Base-by-base conservation (phyloP, 2,329 filamentous ascomycete species). In the Pleurostoma richardsiae region DNA sequence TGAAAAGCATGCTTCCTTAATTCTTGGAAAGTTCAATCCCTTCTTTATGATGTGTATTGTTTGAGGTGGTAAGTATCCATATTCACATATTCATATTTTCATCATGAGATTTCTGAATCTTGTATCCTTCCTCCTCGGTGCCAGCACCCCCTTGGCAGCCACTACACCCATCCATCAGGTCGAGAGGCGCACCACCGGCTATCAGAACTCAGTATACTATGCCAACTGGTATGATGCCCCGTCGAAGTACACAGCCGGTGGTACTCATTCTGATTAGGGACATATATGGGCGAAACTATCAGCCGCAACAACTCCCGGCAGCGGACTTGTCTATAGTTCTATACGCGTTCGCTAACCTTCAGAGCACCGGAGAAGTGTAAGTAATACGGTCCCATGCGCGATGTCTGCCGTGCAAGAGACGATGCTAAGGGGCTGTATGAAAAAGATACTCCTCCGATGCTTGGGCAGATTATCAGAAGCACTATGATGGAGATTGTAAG, bases 281-380 rank as follows among this genome's bases (percentile, higher is more conserved):
- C 39, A 87, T 89, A 43, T 94, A 95, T 59, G 83, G 70, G 28
- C 78, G 88, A 46, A 80, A 87, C 52, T 89, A 85, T 59, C 77
- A 86, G 47, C 85, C 88, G 0, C 76, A 85, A 44, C 74, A 89
- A 54, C 74, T 95, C 6, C 85, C 85, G 0, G 80, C 74, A 3
- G 73, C 80, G 3, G 73, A 89, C 52, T 69, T 95, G 44, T 92
- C 86, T 0, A 88, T 94, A 56, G 73, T 95, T 2, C 74, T 95
- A 3, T 95, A 81, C 58, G 78, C 90, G 3, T 96, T 96, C 65
- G 86, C 88, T 57, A 91, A 95, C 59, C 65, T 95, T 19, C 72
- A 73, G 6, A 62, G 78, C 1, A 79, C 85, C 45, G 90, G 90
- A 31, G 85, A 88, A 56, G 86, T 92, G 67, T 85, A 76, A 59